Percentiles rank a stretch among this genome's conserved stretches.
phyloP scores from a whole-genome alignment of 805 yeast genomes.

The Candida chauliodis region DNA sequence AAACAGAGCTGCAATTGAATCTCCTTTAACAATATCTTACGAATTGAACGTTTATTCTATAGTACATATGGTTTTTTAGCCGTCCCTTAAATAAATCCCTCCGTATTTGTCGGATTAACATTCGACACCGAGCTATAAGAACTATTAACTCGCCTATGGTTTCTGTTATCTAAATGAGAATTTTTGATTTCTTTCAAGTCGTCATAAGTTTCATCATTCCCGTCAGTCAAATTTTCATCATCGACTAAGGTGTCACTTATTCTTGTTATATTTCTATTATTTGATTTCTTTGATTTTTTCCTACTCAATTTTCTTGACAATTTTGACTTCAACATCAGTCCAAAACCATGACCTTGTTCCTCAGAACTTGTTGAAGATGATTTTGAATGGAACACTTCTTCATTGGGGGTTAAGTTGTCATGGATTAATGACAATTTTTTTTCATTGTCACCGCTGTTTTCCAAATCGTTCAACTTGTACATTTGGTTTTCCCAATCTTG shows the following conservation, averaged over 20 bases:
- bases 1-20: too few relatives aligned
- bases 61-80: neutral
- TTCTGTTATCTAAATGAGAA: neutral
- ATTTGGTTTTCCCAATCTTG: constrained; percentile 70
- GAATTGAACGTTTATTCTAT: neutral
- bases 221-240: constrained; percentile 9
- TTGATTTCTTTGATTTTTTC: constrained; percentile 21
- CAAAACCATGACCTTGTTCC: constrained; percentile 20
- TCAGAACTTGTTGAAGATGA: neutral
- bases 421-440: neutral
- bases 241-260: constrained; percentile 23
- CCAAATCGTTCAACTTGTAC: constrained; percentile 40
- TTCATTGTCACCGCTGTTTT: neutral
- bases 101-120: constrained; percentile 23
- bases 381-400: constrained; percentile 2
- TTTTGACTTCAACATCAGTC: constrained; percentile 41
- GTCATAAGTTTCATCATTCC: constrained; percentile 6
- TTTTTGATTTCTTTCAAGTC: constrained; percentile 1
- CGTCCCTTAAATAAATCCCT: constrained; percentile 19
- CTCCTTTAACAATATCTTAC: too few relatives aligned
- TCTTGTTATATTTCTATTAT: constrained; percentile 17
- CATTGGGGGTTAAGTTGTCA: constrained; percentile 5
- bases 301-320: constrained; percentile 41
- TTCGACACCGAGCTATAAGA: constrained; percentile 16
- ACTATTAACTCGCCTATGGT: constrained; percentile 25